These are phyloP conservation scores for Tetrapyrgos nigripes DNA, from an alignment of 1,284 basidiomycete species.

Conservation along the genomic window DNA sequence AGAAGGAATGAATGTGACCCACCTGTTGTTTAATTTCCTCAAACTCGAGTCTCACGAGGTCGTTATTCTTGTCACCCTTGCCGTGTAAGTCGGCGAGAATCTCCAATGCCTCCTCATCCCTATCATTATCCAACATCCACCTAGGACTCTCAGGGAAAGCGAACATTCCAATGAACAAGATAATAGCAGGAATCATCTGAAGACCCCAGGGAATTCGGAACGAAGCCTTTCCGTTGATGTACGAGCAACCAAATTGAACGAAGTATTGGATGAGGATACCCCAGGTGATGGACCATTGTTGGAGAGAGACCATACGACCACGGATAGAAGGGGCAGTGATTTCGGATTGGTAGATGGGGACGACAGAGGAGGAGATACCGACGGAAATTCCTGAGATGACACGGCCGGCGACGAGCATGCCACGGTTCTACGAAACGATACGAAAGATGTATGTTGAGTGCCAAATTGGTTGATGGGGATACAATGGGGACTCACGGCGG, in stretches of 20 bases:
- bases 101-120: conserved; percentile 74
- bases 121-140: conserved; percentile 68
- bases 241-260: conserved; percentile 76
- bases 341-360: conserved; percentile 79
- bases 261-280: conserved; percentile 80
- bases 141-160: conserved; percentile 72
- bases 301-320: conserved; percentile 76
- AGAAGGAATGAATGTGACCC: neutral
- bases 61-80: conserved; percentile 64
- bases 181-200: conserved; percentile 77
- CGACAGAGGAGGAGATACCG: conserved; percentile 63
- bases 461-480: neutral
- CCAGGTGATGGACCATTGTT: conserved; percentile 84
- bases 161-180: conserved; percentile 73
- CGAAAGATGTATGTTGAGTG: neutral
- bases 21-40: conserved; percentile 83
- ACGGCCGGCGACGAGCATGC: conserved; percentile 73
- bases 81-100: conserved; percentile 85
- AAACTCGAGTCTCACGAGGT: conserved; percentile 79
- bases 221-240: conserved; percentile 70
- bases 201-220: conserved; percentile 85
- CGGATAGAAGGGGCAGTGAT: conserved; percentile 73
- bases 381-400: conserved; percentile 67
- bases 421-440: conserved; percentile 54
- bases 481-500: conserved; percentile 50